Evolutionary conservation across 2,329 filamentous ascomycete genomes (phyloP).

Genomic region (Aspergillus sp.): DNA sequence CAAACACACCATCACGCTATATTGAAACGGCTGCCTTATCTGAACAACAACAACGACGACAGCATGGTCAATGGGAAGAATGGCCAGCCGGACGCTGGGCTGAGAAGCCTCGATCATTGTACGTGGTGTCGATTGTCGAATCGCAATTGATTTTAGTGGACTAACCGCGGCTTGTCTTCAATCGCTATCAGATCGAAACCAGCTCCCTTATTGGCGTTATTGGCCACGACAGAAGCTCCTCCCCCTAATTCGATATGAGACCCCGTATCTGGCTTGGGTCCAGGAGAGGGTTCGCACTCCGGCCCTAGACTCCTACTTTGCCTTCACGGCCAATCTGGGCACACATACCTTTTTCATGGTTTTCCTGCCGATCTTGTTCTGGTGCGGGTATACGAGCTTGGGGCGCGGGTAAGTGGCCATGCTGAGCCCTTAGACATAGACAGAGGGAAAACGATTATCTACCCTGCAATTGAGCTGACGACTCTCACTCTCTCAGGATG

Average conservation of each 20-base stretch:
- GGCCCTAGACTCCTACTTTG: slow-evolving; percentile 92
- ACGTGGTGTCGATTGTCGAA: slow-evolving; percentile 21
- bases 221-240: slow-evolving; percentile 76
- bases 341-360: slow-evolving; percentile 99
- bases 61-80: slow-evolving; percentile 43
- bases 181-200: slow-evolving; percentile 67
- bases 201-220: slow-evolving; percentile 88
- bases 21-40: slow-evolving; percentile 18
- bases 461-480: slow-evolving; percentile 15
- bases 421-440: background rate
- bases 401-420: slow-evolving; percentile 73
- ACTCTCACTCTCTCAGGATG: slow-evolving; percentile 35
- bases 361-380: slow-evolving; percentile 89
- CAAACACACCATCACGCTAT: slow-evolving; percentile 19
- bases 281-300: slow-evolving; percentile 80
- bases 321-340: slow-evolving; percentile 90
- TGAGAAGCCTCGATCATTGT: slow-evolving; percentile 79
- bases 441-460: background rate
- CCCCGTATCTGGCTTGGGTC: slow-evolving; percentile 84
- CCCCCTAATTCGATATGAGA: slow-evolving; percentile 90
- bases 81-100: slow-evolving; percentile 61
- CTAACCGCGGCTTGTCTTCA: slow-evolving; percentile 16
- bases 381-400: slow-evolving; percentile 84
- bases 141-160: background rate
- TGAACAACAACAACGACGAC: slow-evolving; percentile 5